Percentiles rank a stretch among this genome's conserved stretches.
Evolutionary conservation across 2,329 filamentous ascomycete species (phyloP).

Genomic region (Ilyonectria mors-panacis): DNA sequence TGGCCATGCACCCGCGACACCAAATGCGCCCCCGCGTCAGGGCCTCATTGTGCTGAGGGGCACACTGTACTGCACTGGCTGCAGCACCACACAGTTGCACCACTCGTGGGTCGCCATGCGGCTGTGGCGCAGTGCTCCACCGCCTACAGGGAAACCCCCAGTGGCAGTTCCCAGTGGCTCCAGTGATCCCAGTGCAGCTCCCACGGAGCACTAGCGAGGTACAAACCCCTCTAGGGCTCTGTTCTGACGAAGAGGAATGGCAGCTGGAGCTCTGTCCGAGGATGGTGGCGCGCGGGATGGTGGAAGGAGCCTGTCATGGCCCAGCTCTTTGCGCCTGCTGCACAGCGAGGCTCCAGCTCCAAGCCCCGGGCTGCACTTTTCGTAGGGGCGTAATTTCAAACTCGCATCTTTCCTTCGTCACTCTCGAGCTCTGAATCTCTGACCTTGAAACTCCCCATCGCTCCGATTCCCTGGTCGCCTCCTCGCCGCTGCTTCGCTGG

Average conservation of each 20-base stretch:
- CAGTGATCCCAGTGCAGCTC: neutral
- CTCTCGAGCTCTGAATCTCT: no score
- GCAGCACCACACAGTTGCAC: neutral
- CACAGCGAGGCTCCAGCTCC: neutral
- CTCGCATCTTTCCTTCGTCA: neutral
- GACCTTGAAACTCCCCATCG: neutral
- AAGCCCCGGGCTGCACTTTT: neutral
- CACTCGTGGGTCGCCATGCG: slow-evolving; percentile 32
- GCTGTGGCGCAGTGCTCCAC: slow-evolving; percentile 47
- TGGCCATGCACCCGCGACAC: neutral
- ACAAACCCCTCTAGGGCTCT: neutral
- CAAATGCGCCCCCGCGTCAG: neutral
- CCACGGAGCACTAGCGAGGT: neutral
- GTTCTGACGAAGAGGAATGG: neutral
- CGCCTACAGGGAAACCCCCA: slow-evolving; percentile 21
- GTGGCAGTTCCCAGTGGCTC: slow-evolving; percentile 11
- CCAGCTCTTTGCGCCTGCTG: neutral
- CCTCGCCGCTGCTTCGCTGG: neutral
- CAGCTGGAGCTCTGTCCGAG: slow-evolving; percentile 2
- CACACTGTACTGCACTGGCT: neutral
- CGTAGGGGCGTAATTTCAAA: neutral
- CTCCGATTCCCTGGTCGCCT: neutral
- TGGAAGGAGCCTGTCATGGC: neutral
- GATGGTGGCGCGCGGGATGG: neutral
- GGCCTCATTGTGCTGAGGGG: neutral